These are phyloP conservation scores for Xylariaceae sp. DNA, from an alignment of 2,329 filamentous ascomycete genomes.

Conservation along the genomic window DNA sequence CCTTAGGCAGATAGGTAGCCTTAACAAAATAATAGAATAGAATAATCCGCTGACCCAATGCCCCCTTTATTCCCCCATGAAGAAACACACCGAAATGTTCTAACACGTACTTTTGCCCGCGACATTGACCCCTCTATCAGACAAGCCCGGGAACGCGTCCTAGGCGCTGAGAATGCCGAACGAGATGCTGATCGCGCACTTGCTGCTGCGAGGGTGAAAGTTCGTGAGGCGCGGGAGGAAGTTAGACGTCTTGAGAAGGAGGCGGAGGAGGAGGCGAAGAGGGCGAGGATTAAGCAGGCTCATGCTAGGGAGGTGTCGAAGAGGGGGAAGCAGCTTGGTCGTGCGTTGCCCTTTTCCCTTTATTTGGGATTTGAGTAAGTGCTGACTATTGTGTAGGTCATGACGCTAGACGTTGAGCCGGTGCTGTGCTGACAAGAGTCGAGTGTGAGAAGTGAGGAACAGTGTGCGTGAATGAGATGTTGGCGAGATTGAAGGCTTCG, in stretches of 20 bases:
- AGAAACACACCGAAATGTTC: not conserved
- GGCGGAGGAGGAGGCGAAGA: slow-evolving; percentile 58
- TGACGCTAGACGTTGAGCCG: too few species aligned
- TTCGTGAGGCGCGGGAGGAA: slow-evolving; percentile 58
- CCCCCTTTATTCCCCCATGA: not conserved
- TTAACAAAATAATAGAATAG: too few species aligned
- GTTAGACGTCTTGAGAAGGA: slow-evolving; percentile 60
- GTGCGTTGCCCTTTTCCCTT: slow-evolving; percentile 42
- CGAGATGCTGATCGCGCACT: slow-evolving; percentile 60
- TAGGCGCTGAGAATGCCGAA: slow-evolving; percentile 43
- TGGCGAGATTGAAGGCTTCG: too few species aligned
- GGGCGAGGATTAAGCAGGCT: slow-evolving; percentile 63
- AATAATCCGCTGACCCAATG: too few species aligned
- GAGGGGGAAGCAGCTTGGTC: slow-evolving; percentile 63
- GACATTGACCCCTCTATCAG: slow-evolving; percentile 58
- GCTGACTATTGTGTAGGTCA: too few species aligned
- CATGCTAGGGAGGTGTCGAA: slow-evolving; percentile 62
- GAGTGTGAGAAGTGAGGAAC: too few species aligned
- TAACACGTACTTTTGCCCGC: slow-evolving; percentile 20
- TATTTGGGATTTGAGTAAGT: too few species aligned
- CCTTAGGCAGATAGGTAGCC: too few species aligned
- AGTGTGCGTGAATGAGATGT: too few species aligned
- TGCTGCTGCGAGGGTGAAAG: slow-evolving; percentile 51
- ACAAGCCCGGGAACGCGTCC: slow-evolving; percentile 55
- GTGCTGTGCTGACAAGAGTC: too few species aligned